Conservation (phyloP, 345 rosid genomes). For the Lepidium sativum region DNA sequence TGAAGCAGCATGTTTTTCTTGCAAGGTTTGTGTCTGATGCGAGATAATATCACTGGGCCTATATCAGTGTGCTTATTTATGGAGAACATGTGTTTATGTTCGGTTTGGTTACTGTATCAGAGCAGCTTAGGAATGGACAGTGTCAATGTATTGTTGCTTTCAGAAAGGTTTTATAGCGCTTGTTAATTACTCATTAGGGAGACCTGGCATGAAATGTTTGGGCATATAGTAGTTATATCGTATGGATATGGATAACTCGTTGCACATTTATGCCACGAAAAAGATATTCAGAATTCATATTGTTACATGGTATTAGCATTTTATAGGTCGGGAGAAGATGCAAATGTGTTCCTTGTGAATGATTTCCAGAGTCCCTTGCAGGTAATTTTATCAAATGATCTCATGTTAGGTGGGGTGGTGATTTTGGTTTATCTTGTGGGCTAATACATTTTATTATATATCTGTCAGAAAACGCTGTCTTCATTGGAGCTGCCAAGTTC, state of each 20-base stretch:
- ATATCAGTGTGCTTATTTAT: slow-evolving; percentile 6
- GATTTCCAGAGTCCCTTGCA: slow-evolving; percentile 84
- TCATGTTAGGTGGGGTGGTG: not conserved
- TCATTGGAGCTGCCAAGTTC: slow-evolving; percentile 89
- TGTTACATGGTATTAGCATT: slow-evolving; percentile 6
- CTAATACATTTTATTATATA: slow-evolving; percentile 23
- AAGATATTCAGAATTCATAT: not conserved
- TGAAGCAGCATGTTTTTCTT: slow-evolving; percentile 80
- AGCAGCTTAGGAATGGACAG: not conserved
- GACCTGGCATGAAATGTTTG: not conserved
- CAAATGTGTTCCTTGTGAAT: slow-evolving; percentile 80
- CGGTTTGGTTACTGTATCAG: not conserved
- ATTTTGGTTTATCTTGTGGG: not conserved
- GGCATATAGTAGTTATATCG: not conserved
- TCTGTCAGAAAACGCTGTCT: slow-evolving; percentile 66
- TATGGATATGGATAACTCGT: slow-evolving; percentile 11
- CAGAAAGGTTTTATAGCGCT: not conserved
- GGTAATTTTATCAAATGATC: slow-evolving; percentile 33
- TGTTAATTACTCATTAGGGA: not conserved
- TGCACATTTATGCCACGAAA: not conserved
- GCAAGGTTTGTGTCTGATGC: slow-evolving; percentile 47
- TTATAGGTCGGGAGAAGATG: slow-evolving; percentile 86
- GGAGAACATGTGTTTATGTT: not conserved
- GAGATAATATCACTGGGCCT: not conserved
- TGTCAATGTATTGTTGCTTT: not conserved